Evolutionary conservation across 257 asterid genomes (phyloP).

Genomic region (Striga asiatica): DNA sequence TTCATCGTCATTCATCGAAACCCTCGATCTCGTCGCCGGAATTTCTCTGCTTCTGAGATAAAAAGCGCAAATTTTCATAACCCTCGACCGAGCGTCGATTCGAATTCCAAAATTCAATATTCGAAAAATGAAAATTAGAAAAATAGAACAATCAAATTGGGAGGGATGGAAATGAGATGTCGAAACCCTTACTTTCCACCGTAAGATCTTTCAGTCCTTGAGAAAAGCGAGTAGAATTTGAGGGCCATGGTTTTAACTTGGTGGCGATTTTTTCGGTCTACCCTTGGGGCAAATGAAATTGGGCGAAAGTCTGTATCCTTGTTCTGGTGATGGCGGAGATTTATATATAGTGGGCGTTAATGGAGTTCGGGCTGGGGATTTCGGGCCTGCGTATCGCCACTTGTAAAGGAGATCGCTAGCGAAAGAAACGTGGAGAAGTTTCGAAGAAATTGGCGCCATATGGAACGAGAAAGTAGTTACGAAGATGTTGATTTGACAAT

Average conservation of each 20-base stretch:
- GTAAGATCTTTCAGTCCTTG: slow-evolving; percentile 22
- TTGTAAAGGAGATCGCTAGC: slow-evolving; percentile 12
- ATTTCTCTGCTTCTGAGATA: slow-evolving; percentile 35
- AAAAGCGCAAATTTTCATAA: slow-evolving; percentile 16
- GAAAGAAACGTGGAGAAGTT: slow-evolving; percentile 11
- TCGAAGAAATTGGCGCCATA: slow-evolving; percentile 22
- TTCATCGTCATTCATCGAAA: slow-evolving; percentile 34
- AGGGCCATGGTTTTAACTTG: slow-evolving; percentile 37
- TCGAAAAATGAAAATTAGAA: neutral
- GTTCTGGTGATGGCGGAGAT: neutral
- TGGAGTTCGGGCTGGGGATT: slow-evolving; percentile 13
- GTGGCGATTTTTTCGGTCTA: slow-evolving; percentile 28
- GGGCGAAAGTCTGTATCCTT: neutral
- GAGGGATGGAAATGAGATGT: neutral
- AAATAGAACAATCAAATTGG: neutral
- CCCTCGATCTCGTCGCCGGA: slow-evolving; percentile 8
- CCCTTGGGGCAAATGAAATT: slow-evolving; percentile 10
- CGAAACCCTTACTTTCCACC: slow-evolving; percentile 26
- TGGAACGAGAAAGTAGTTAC: neutral
- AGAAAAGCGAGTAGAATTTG: slow-evolving; percentile 39
- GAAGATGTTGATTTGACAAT: neutral
- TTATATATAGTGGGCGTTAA: neutral
- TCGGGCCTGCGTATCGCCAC: slow-evolving; percentile 17
- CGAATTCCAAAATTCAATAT: neutral
- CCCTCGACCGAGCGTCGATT: neutral